These are phyloP conservation scores for Abrus precatorius DNA, from an alignment of 306 rosid species.

Conservation along the genomic window DNA sequence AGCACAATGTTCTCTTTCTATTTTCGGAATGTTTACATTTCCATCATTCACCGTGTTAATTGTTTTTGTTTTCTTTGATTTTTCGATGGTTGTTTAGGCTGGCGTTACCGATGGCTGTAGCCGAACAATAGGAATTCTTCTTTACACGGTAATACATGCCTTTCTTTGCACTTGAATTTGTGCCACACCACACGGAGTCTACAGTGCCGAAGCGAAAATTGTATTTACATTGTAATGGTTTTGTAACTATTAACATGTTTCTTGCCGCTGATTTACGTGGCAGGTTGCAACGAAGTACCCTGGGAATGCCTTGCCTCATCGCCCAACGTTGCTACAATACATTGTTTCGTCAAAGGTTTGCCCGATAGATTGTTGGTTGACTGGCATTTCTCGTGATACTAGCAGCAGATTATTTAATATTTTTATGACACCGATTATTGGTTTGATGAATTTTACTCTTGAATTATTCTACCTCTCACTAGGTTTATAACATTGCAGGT, in stretches of 20 bases:
- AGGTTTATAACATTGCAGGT: constrained; percentile 62
- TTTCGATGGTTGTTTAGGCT: constrained; percentile 62
- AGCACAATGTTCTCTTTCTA: neutral
- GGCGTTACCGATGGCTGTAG: constrained; percentile 76
- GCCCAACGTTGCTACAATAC: constrained; percentile 71
- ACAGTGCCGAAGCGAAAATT: neutral
- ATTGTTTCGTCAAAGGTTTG: constrained; percentile 79
- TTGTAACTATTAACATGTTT: constrained; percentile 12
- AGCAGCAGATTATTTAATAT: neutral
- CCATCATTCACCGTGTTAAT: neutral
- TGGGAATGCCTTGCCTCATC: constrained; percentile 81
- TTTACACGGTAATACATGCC: constrained; percentile 68
- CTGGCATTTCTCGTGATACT: neutral
- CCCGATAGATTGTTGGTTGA: constrained; percentile 3
- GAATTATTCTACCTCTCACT: constrained; percentile 29
- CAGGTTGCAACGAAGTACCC: constrained; percentile 97
- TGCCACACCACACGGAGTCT: constrained; percentile 1
- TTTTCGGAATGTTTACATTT: neutral
- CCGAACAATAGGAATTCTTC: constrained; percentile 81
- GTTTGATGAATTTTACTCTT: neutral
- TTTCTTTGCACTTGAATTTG: neutral
- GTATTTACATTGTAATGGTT: neutral
- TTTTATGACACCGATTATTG: neutral
- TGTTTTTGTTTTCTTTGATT: neutral
- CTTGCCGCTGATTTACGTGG: constrained; percentile 37